A percentile compares a stretch with the other conserved stretches of the same genome.
Evolutionary conservation across 148 eudicot genomes (phyloP).

Genomic region (Silene uniflora): DNA sequence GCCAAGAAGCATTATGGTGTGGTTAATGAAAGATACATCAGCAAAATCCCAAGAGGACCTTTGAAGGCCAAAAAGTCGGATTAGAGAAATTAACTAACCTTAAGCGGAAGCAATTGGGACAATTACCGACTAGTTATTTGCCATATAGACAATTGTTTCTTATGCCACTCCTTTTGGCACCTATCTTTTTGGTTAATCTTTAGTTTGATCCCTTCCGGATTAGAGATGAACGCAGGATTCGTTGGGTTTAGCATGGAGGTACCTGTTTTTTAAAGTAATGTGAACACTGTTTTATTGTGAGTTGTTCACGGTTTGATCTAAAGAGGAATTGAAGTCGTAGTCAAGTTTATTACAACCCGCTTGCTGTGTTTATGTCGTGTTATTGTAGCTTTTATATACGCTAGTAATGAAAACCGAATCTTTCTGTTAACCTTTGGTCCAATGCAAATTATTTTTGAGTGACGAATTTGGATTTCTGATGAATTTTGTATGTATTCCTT

Average conservation of each 20-base stretch:
- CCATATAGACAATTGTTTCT: not conserved
- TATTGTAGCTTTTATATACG: not conserved
- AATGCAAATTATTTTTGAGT: not conserved
- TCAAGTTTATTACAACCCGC: not conserved
- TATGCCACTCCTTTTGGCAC: conserved; percentile 15
- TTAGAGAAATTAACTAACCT: conserved; percentile 26
- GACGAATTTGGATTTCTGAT: not conserved
- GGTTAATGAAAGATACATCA: conserved; percentile 61
- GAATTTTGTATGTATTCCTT: not conserved
- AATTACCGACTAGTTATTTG: conserved; percentile 2
- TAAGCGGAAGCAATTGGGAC: conserved; percentile 9
- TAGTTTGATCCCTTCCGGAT: not conserved
- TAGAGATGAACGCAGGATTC: conserved; percentile 14
- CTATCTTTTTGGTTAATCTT: conserved; percentile 8
- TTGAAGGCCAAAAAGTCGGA: conserved; percentile 53
- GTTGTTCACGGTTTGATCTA: conserved; percentile 25
- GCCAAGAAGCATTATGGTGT: conserved; percentile 67
- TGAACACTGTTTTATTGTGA: conserved; percentile 19
- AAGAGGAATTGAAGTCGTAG: conserved; percentile 12
- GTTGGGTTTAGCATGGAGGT: conserved; percentile 19
- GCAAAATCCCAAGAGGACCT: conserved; percentile 65
- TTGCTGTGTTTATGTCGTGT: not conserved
- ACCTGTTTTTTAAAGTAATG: conserved; percentile 27
- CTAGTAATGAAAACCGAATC: not conserved
- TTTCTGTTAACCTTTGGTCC: not conserved